phyloP scores from a whole-genome alignment of 257 asterid genomes.

The Solanum commersonii region DNA sequence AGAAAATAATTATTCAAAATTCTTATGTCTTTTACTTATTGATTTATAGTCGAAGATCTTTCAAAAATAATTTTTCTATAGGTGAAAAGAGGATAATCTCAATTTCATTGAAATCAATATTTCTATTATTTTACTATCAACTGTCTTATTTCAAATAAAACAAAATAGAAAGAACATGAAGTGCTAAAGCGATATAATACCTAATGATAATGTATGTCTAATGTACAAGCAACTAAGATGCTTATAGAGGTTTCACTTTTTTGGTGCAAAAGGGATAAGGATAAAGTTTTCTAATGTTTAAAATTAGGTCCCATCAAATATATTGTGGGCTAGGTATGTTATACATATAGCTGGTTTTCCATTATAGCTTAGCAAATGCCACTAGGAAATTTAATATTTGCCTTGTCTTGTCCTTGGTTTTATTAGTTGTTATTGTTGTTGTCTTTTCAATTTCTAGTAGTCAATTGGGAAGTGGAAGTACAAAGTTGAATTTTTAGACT shows the following conservation, averaged over 20 bases:
- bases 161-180: too few species aligned
- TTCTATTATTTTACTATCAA: too few species aligned
- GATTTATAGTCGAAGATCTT: too few species aligned
- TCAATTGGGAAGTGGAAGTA: neutral
- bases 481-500: neutral
- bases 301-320: neutral
- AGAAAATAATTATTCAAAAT: too few species aligned
- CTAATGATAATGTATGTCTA: neutral
- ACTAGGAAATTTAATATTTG: neutral
- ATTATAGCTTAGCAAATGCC: neutral
- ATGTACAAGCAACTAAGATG: neutral
- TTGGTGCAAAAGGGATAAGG: neutral
- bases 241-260: neutral
- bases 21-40: too few species aligned
- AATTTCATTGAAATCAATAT: neutral
- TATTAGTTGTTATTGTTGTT: neutral
- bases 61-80: too few species aligned
- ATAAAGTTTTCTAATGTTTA: neutral
- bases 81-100: fast-evolving
- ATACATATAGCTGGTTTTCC: neutral
- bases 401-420: neutral
- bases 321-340: neutral
- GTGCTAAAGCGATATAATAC: too few species aligned
- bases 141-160: too few species aligned
- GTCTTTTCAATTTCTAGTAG: neutral